These are phyloP conservation scores for Phialemoniopsis sp. DNA, from an alignment of 2,329 filamentous ascomycete species.

Conservation along the genomic window DNA sequence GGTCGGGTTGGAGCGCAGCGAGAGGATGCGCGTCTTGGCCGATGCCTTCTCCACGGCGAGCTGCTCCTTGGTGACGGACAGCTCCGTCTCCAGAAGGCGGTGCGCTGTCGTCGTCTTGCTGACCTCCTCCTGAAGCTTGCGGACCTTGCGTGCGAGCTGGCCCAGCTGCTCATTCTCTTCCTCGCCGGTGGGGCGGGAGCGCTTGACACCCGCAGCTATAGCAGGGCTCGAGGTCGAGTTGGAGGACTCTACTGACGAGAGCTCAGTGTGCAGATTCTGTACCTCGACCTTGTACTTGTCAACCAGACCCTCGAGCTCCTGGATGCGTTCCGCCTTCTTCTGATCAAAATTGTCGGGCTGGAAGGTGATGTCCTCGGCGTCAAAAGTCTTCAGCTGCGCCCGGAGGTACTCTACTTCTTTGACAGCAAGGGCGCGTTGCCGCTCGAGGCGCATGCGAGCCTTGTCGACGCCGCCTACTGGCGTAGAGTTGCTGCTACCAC, in stretches of 20 bases:
- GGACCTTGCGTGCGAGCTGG: slow-evolving; percentile 81
- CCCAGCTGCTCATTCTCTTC: slow-evolving; percentile 69
- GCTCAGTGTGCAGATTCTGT: slow-evolving; percentile 66
- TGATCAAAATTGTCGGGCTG: slow-evolving; percentile 76
- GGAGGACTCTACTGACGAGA: slow-evolving; percentile 60
- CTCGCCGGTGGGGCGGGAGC: slow-evolving; percentile 56
- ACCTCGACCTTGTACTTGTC: slow-evolving; percentile 84
- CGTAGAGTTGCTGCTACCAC: slow-evolving; percentile 31
- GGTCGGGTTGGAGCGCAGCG: slow-evolving; percentile 89
- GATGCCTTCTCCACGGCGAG: slow-evolving; percentile 62
- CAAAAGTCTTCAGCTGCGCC: slow-evolving; percentile 84
- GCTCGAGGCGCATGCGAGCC: slow-evolving; percentile 70
- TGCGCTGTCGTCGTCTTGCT: slow-evolving; percentile 65
- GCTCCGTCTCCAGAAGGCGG: slow-evolving; percentile 69
- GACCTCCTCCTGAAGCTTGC: slow-evolving; percentile 77
- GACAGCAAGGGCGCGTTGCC: slow-evolving; percentile 77
- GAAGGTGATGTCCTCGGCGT: slow-evolving; percentile 84
- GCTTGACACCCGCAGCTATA: slow-evolving; percentile 52
- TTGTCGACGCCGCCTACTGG: slow-evolving; percentile 48
- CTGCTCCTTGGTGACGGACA: slow-evolving; percentile 69
- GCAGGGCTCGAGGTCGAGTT: slow-evolving; percentile 8
- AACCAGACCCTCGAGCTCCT: slow-evolving; percentile 79
- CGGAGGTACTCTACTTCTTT: slow-evolving; percentile 95
- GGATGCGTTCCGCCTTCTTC: slow-evolving; percentile 67
- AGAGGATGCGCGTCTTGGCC: slow-evolving; percentile 76